phyloP scores from a whole-genome alignment of 176 grass and related monocot species.

The Phragmites australis region DNA sequence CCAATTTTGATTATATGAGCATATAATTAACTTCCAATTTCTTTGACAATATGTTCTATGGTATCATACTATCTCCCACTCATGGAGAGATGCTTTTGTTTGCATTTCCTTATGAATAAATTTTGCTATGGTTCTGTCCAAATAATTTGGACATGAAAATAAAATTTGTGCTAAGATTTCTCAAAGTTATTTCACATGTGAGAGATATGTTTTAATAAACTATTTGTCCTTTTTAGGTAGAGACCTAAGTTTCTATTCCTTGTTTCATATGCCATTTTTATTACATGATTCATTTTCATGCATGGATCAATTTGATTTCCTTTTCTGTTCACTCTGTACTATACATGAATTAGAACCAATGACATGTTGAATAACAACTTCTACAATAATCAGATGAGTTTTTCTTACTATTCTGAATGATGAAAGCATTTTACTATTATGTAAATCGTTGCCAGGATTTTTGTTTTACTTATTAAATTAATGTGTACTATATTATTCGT shows the following conservation, averaged over 20 bases:
- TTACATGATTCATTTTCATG: conserved; percentile 2
- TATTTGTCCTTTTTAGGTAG: not conserved
- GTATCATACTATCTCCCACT: too few species aligned
- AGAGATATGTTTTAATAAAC: not conserved
- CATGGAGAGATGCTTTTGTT: not conserved
- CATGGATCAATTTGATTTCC: conserved; percentile 1
- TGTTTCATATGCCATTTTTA: not conserved
- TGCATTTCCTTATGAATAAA: not conserved
- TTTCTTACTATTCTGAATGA: not conserved
- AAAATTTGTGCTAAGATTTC: not conserved
- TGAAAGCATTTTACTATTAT: not conserved
- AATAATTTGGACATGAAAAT: not conserved
- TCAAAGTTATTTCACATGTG: not conserved
- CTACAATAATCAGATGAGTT: not conserved
- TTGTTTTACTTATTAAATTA: conserved; percentile 11
- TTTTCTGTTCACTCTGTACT: not conserved
- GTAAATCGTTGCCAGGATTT: conserved; percentile 11
- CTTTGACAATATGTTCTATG: not conserved
- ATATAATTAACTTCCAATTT: not conserved
- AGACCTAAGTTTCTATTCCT: not conserved
- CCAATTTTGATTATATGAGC: not conserved
- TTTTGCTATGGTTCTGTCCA: not conserved
- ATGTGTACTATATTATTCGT: conserved; percentile 13
- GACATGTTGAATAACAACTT: conserved; percentile 9
- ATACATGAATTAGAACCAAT: not conserved